Evolutionary conservation across 2,329 filamentous ascomycete species (phyloP), one percentile per base, ranked within the genome.

Genomic region (Cladosporium oxysporum): DNA sequence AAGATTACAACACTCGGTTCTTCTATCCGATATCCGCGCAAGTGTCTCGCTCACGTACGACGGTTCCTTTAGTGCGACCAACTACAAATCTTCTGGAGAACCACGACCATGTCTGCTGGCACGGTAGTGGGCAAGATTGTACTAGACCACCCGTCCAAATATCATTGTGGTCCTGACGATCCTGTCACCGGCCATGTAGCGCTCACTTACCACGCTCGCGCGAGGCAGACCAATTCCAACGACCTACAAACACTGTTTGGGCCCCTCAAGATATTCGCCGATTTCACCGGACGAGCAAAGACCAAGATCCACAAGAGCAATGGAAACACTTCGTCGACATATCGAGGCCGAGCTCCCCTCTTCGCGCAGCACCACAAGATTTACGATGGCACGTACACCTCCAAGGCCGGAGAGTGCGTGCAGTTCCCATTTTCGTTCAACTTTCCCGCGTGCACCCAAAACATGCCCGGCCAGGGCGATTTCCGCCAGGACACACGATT

Each of bases 271-370:
- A 33, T 66, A 2, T 62, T 26, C 18, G 26, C 66, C 8, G 50
- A 53, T 1, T 66, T 67, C 44, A 29, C 58, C 12, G 66, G 66
- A 21, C 63, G 66, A 18, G 63, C 66, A 28, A 67, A 67, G 55
- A 63, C 58, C 7, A 67, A 67, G 47, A 63, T 67, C 18, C 60
- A 59, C 21, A 67, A 66, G 14, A 58, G 53, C 14, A 66, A 63
- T 16, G 63, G 63, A 23, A 47, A 67, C 8, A 29, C 18, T 26
- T 62, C 58, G 16, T 33, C 50, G 12, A 66, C 59, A 14, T 66
- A 67, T 41, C 58, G 66, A n/a, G 66, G 66, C 41, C 33, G 66
- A 63, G 63, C 53, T n/a, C 63, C 59, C 14, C 53, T 67, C 41
- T 67, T 67, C 28, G 26, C 58, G 14, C 35, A 62, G 16, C 29